A percentile compares a stretch with the other conserved stretches of the same genome.
These are phyloP conservation scores for Millerozyma acaciae DNA, from an alignment of 805 yeast genomes.

Conservation along the genomic window DNA sequence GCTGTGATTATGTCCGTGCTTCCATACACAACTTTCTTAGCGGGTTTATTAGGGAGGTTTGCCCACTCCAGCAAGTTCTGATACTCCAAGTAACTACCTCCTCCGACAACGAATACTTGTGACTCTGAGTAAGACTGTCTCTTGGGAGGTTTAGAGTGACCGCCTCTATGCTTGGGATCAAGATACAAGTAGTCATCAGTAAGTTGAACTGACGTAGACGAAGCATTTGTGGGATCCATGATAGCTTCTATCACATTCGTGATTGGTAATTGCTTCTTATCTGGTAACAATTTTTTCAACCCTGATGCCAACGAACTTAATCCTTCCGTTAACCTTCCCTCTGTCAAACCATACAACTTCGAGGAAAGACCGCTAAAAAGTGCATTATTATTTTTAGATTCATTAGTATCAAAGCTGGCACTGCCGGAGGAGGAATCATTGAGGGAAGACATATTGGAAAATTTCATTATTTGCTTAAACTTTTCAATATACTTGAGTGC, in stretches of 20 bases:
- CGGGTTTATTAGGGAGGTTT: conserved; percentile 23
- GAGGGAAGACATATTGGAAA: conserved; percentile 17
- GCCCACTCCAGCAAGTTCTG: conserved; percentile 93
- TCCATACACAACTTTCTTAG: conserved; percentile 75
- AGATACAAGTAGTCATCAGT: conserved; percentile 89
- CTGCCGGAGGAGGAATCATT: conserved; percentile 11
- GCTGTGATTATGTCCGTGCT: conserved; percentile 77
- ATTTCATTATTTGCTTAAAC: conserved; percentile 56
- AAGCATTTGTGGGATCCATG: conserved; percentile 73
- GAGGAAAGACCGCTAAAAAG: conserved; percentile 71
- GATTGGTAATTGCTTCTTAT: conserved; percentile 80
- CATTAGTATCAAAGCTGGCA: conserved; percentile 13
- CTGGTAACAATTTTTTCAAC: conserved; percentile 81
- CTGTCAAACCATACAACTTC: conserved; percentile 75
- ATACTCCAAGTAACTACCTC: conserved; percentile 92
- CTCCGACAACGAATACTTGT: conserved; percentile 91
- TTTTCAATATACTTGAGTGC: conserved; percentile 73
- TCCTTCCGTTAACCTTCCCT: conserved; percentile 82
- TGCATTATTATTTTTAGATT: conserved; percentile 45
- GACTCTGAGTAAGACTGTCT: conserved; percentile 78
- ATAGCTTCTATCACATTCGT: conserved; percentile 89
- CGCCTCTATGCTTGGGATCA: conserved; percentile 89
- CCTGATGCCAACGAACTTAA: conserved; percentile 87
- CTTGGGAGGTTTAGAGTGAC: conserved; percentile 84
- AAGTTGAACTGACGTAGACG: conserved; percentile 58